Evolutionary conservation across 2,329 filamentous ascomycete genomes (phyloP).

Genomic region (Juglanconis sp.): DNA sequence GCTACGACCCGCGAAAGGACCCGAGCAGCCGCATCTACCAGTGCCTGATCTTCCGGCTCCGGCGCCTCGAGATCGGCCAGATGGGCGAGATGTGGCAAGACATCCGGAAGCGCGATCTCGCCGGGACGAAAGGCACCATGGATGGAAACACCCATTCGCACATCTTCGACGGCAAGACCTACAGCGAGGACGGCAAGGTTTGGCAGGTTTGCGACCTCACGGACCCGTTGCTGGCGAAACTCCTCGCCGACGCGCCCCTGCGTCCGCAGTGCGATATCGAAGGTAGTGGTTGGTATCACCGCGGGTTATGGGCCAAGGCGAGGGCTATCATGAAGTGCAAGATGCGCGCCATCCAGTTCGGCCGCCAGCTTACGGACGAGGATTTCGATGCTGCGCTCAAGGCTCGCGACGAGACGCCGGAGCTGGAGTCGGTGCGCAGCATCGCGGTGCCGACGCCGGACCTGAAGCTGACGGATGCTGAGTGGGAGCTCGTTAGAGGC

Average conservation of each 20-base stretch:
- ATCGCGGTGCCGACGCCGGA: slow-evolving; percentile 38
- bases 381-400: slow-evolving; percentile 44
- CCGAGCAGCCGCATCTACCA: slow-evolving; percentile 80
- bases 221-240: slow-evolving; percentile 66
- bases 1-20: slow-evolving; percentile 77
- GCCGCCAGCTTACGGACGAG: slow-evolving; percentile 46
- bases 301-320: slow-evolving; percentile 77
- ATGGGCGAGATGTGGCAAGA: slow-evolving; percentile 49
- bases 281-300: slow-evolving; percentile 79
- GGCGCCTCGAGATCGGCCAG: slow-evolving; percentile 45
- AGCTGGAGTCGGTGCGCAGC: slow-evolving; percentile 23
- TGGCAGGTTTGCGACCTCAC: slow-evolving; percentile 94
- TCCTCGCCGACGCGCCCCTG: slow-evolving; percentile 64
- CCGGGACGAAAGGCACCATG: slow-evolving; percentile 26
- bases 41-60: slow-evolving; percentile 80
- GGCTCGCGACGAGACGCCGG: slow-evolving; percentile 32
- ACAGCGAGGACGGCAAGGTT: slow-evolving; percentile 78
- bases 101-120: slow-evolving; percentile 35
- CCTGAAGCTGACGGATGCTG: slow-evolving; percentile 36
- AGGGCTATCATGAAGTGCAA: slow-evolving; percentile 88
- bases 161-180: slow-evolving; percentile 75
- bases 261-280: slow-evolving; percentile 55
- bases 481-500: slow-evolving; percentile 32
- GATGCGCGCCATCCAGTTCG: slow-evolving; percentile 64
- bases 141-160: slow-evolving; percentile 47